A percentile compares a stretch with the other conserved stretches of the same genome.
Evolutionary conservation across 148 eudicot species (phyloP).

Genomic region (Diospyros kaki): DNA sequence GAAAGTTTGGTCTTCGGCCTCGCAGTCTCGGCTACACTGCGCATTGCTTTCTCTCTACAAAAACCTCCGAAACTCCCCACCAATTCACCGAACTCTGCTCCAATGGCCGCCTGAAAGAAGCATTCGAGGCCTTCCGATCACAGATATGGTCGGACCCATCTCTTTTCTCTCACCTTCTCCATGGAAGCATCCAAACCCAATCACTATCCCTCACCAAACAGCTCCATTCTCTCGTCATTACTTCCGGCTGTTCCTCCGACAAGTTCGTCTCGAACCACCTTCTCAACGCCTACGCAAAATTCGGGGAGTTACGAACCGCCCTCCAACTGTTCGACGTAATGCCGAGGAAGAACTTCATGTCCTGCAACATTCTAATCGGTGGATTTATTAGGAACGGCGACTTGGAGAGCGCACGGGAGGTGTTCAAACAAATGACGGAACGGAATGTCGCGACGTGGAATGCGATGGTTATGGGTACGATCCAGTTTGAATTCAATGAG

Average conservation of each 20-base stretch:
- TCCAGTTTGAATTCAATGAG: conserved; percentile 48
- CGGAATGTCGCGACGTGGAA: conserved; percentile 85
- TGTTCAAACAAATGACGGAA: conserved; percentile 67
- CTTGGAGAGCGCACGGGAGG: conserved; percentile 42
- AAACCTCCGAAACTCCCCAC: conserved; percentile 8
- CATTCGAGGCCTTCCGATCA: conserved; percentile 45
- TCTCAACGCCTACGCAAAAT: conserved; percentile 54
- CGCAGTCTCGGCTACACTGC: conserved; percentile 6
- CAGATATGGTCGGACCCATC: conserved; percentile 50
- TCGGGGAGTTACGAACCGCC: conserved; percentile 41
- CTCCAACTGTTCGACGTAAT: conserved; percentile 40
- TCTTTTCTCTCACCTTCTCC: conserved; percentile 59
- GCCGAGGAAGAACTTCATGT: conserved; percentile 69
- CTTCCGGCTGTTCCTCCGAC: conserved; percentile 51
- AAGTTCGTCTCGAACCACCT: conserved; percentile 64
- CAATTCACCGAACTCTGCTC: conserved; percentile 43
- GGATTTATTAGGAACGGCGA: conserved; percentile 56
- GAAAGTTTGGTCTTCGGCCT: conserved; percentile 18
- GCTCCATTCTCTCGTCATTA: conserved; percentile 54
- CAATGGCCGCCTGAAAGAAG: conserved; percentile 51
- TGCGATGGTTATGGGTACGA: conserved; percentile 68
- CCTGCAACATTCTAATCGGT: conserved; percentile 67
- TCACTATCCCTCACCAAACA: conserved; percentile 48
- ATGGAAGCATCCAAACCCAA: conserved; percentile 39
- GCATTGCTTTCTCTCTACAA: conserved; percentile 26